Conservation (phyloP, 371 early-diverging fungal species). For the Parasitella parasitica region DNA sequence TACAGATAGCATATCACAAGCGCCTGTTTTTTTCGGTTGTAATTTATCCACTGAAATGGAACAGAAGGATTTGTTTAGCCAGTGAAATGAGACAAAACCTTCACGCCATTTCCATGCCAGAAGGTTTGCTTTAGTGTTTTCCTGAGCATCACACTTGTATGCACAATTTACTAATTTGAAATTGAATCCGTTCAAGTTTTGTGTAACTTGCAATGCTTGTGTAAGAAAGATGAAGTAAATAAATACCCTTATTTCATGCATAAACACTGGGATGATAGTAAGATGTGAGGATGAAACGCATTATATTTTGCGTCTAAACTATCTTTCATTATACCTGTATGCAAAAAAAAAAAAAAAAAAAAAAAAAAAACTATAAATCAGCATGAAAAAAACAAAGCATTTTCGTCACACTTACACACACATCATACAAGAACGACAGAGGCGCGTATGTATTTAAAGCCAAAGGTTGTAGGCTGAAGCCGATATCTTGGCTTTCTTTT, state of each 20-base stretch:
- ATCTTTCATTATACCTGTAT: not conserved
- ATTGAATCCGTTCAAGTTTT: not conserved
- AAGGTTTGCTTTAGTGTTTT: not conserved
- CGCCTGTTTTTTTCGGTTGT: too few species aligned
- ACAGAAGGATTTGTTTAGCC: too few species aligned
- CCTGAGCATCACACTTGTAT: not conserved
- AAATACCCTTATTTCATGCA: not conserved
- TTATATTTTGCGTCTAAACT: not conserved
- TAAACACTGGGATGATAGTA: not conserved
- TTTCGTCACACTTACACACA: conserved; percentile 2
- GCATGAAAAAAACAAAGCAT: not conserved
- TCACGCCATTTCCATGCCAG: conserved; percentile 6
- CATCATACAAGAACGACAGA: not conserved
- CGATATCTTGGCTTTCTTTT: not conserved
- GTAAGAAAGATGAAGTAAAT: not conserved
- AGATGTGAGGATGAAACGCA: not conserved
- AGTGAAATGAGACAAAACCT: not conserved
- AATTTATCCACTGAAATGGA: too few species aligned
- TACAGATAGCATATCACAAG: too few species aligned
- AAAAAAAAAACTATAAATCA: not conserved
- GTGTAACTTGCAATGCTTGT: not conserved
- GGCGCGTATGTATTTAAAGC: not conserved
- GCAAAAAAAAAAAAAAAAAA: not conserved
- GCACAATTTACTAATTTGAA: conserved; percentile 4
- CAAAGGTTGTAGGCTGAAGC: not conserved